A percentile compares a stretch with the other conserved stretches of the same genome.
Conservation (phyloP, 139 green algal genomes). For the Zygnema circumcarinatum region DNA sequence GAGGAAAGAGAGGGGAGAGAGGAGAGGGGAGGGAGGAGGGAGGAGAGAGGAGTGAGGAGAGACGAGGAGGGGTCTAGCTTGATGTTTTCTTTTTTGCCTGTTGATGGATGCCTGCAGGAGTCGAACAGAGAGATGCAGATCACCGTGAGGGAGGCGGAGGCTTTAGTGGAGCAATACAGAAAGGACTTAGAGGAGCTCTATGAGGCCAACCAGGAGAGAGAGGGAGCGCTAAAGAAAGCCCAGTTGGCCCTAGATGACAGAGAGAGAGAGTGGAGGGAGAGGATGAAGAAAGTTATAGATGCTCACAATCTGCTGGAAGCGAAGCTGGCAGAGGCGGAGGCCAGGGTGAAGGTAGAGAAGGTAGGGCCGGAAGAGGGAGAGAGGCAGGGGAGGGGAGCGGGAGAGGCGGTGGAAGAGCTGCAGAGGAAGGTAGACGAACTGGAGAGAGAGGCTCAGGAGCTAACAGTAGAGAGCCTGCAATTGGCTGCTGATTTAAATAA, state of each 20-base stretch:
- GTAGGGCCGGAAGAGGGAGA: constrained; percentile 15
- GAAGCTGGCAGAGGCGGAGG: constrained; percentile 23
- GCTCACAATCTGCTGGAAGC: constrained; percentile 22
- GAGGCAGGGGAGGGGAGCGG: not conserved
- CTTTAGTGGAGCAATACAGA: constrained; percentile 30
- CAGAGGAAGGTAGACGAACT: constrained; percentile 45
- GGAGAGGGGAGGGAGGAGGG: no score
- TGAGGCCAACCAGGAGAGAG: constrained; percentile 27
- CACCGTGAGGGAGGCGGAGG: not conserved
- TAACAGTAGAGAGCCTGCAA: constrained; percentile 39
- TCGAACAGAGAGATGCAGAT: constrained; percentile 11
- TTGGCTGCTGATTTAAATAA: constrained; percentile 19
- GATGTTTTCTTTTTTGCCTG: no score
- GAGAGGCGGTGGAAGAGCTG: constrained; percentile 13
- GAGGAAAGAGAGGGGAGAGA: no score
- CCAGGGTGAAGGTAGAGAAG: not conserved
- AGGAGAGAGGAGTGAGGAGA: no score
- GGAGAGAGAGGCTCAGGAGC: constrained; percentile 48
- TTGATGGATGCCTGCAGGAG: not conserved
- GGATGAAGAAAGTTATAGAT: constrained; percentile 5
- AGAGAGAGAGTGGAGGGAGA: constrained; percentile 41
- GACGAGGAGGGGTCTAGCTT: no score
- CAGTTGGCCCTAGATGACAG: constrained; percentile 23
- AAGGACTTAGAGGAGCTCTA: constrained; percentile 50
- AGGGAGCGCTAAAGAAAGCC: constrained; percentile 9